These are phyloP conservation scores for Medicago lupulina DNA, from an alignment of 306 rosid species.

Conservation along the genomic window DNA sequence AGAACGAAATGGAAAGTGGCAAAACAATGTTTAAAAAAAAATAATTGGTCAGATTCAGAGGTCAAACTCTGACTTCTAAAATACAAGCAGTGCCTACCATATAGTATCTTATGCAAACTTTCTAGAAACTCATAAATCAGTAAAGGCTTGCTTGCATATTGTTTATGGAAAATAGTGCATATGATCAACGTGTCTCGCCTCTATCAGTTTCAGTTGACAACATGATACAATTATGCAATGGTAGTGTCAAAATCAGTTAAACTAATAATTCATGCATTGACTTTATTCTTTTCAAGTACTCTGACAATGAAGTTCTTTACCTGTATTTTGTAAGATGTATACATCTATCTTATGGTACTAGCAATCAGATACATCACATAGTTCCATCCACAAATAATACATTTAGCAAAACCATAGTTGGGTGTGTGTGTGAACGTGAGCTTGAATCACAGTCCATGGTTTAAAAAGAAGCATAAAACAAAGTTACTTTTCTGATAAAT, in stretches of 20 bases:
- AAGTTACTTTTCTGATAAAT: conserved; percentile 1
- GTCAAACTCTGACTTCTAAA: conserved; percentile 14
- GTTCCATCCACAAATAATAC: conserved; percentile 17
- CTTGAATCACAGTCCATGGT: conserved; percentile 7
- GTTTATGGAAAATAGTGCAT: neutral
- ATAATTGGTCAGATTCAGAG: conserved; percentile 8
- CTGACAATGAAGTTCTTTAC: neutral
- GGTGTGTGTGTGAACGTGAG: neutral
- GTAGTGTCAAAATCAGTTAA: neutral
- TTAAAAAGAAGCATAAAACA: neutral
- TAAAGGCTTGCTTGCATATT: conserved; percentile 12
- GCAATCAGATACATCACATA: neutral
- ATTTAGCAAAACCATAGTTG: conserved; percentile 16
- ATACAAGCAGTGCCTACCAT: neutral
- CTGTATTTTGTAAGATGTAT: neutral
- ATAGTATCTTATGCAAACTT: conserved; percentile 17
- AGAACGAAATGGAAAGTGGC: neutral
- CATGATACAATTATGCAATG: neutral
- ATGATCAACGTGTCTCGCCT: conserved; percentile 1
- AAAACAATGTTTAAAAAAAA: conserved; percentile 3
- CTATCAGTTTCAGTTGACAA: conserved; percentile 23
- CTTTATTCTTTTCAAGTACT: conserved; percentile 1
- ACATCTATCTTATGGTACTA: conserved; percentile 4
- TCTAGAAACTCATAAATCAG: conserved; percentile 20
- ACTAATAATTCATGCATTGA: neutral